Evolutionary conservation across 2,329 filamentous ascomycete species (phyloP), one percentile per base, ranked within the genome.

Genomic region (Tolypocladium nubicola): DNA sequence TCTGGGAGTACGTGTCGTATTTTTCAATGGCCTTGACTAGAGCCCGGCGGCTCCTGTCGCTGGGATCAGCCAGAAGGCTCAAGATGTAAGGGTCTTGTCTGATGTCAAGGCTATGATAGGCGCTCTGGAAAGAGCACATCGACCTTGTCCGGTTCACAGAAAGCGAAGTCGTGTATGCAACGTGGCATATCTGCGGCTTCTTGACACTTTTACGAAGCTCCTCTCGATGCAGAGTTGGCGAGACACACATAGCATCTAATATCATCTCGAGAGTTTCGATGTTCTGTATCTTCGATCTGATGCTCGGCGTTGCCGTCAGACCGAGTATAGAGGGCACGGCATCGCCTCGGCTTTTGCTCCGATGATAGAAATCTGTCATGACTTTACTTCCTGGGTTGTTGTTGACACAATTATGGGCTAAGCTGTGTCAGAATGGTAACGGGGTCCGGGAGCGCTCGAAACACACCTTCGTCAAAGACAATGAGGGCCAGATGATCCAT

Each of bases 391-490:
- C 84, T 0, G 88, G 77, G 62, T 86, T 79, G 1, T 81, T 83
- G 21, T 77, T 75, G 6, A 77, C 78, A 63, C 88, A 93, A 67
- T 91, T 85, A 66, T 96, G 90, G 11, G 88, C 90, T 88, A 10
- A 4, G 9, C 9, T 21, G 9, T 5, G 52, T 21, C 38, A 49
- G 39, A 26, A 9, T 14, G 58, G 55, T 35, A 56, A 41, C 39
- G 9, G 4, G 60, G 50, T 65, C 55, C n/a, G 19, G 16, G n/a
- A 19, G 49, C 19, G 30, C 9, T 14, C 11, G 47, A 37, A 21
- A 26, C 72, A 56, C 67, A 87, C 89, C 89, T 83, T 96, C 91
- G 65, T 96, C 91, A 63, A 96, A 88, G 0, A 96, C 79, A 19
- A 95, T 72, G 5, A 96, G 74, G 6, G 85, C 78, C 26, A 96